These are phyloP conservation scores for Ensete glaucum DNA, from an alignment of 176 grass and related monocot species.

Conservation along the genomic window DNA sequence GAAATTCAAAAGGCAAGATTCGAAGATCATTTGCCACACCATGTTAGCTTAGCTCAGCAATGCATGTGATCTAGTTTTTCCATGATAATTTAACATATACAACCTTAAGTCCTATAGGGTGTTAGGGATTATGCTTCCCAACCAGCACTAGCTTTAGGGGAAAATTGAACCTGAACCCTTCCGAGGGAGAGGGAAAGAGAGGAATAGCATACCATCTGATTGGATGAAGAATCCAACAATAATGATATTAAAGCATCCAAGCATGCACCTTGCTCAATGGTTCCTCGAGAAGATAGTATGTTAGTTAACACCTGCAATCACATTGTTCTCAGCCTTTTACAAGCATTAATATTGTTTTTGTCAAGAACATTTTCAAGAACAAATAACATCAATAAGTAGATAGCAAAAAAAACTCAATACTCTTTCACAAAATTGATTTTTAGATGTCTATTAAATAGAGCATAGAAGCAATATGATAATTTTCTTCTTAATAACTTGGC, in stretches of 20 bases:
- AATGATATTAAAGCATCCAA: constrained; percentile 86
- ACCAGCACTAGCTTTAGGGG: background rate
- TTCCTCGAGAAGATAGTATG: constrained; percentile 71
- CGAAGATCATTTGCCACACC: background rate
- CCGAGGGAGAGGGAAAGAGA: too few relatives aligned
- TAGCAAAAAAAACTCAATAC: background rate
- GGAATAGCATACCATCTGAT: constrained; percentile 53
- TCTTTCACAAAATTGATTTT: background rate
- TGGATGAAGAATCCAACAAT: constrained; percentile 84
- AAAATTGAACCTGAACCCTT: background rate
- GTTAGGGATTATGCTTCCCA: background rate
- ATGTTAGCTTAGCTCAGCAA: background rate
- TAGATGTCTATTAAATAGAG: too few relatives aligned
- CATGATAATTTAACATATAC: background rate
- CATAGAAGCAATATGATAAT: too few relatives aligned
- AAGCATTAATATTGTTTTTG: background rate
- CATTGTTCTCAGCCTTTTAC: constrained; percentile 19
- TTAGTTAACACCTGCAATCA: constrained; percentile 70
- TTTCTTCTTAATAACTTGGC: too few relatives aligned
- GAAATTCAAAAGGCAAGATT: background rate
- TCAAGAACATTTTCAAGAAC: background rate
- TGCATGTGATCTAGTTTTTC: background rate
- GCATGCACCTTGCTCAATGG: constrained; percentile 72
- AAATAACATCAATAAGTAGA: background rate
- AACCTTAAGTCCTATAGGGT: background rate